Evolutionary conservation across 768 basidiomycete genomes (phyloP).

Genomic region (Auricularia sp.): DNA sequence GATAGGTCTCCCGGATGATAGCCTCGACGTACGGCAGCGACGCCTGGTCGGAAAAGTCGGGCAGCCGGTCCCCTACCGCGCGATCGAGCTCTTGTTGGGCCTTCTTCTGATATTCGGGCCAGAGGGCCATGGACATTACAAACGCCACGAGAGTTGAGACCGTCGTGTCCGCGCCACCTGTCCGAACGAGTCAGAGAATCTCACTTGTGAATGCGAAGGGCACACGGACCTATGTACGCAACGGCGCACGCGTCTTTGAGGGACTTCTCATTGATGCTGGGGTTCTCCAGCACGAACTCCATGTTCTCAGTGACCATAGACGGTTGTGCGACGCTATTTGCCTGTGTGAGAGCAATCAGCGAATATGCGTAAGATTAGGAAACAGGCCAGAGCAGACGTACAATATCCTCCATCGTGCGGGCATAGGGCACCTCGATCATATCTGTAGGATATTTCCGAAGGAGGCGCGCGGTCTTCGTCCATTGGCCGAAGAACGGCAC

Average conservation of each 20-base stretch:
- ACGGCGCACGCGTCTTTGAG: slow-evolving; percentile 11
- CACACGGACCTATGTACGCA: slow-evolving; percentile 22
- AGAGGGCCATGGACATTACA: slow-evolving; percentile 28
- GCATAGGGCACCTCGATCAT: too few relatives aligned
- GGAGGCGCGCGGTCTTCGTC: too few relatives aligned
- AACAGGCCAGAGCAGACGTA: too few relatives aligned
- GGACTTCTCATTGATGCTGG: neutral
- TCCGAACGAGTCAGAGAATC: neutral
- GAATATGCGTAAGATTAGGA: too few relatives aligned
- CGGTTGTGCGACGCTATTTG: neutral
- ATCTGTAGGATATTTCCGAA: too few relatives aligned
- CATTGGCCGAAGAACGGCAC: too few relatives aligned
- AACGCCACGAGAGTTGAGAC: slow-evolving; percentile 23
- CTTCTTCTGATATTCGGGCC: slow-evolving; percentile 25
- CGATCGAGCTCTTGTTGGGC: slow-evolving; percentile 34
- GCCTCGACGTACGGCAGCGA: slow-evolving; percentile 29
- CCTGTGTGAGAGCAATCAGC: too few relatives aligned
- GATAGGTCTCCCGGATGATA: slow-evolving; percentile 23
- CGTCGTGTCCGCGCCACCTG: slow-evolving; percentile 17
- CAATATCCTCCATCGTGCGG: too few relatives aligned
- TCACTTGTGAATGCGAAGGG: neutral
- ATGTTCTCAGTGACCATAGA: neutral
- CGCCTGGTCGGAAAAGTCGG: slow-evolving; percentile 21
- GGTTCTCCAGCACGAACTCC: neutral
- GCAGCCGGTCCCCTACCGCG: slow-evolving; percentile 28